These are phyloP conservation scores for Mucor lusitanicus DNA, from an alignment of 371 early-diverging fungal species.

Conservation along the genomic window DNA sequence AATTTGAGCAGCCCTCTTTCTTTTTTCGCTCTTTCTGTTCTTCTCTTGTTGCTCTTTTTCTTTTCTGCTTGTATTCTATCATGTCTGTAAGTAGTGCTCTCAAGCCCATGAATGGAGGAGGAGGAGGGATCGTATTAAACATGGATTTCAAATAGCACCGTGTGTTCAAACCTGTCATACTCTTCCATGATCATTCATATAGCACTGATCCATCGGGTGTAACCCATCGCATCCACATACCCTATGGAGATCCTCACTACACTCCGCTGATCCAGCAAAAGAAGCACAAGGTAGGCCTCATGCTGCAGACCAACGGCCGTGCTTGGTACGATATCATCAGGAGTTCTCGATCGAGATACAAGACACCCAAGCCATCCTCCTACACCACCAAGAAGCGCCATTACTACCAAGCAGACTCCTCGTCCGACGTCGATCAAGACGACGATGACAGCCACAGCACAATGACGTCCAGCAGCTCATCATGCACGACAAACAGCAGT, in stretches of 20 bases:
- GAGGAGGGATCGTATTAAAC: no score
- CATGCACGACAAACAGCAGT: not conserved
- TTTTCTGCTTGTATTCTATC: not conserved
- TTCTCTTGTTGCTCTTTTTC: not conserved
- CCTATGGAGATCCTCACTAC: slow-evolving; percentile 22
- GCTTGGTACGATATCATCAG: slow-evolving; percentile 19
- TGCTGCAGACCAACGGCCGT: slow-evolving; percentile 20
- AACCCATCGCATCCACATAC: slow-evolving; percentile 29
- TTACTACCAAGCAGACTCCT: not conserved
- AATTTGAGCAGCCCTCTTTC: not conserved
- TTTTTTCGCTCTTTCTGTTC: not conserved
- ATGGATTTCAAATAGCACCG: slow-evolving; percentile 21
- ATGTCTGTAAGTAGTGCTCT: slow-evolving; percentile 22
- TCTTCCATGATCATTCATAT: slow-evolving; percentile 29
- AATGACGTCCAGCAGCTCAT: slow-evolving; percentile 11
- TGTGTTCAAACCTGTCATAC: slow-evolving; percentile 28
- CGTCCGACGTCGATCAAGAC: not conserved
- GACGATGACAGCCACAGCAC: not conserved
- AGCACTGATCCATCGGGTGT: slow-evolving; percentile 9
- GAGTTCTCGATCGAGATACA: not conserved
- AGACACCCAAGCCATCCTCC: slow-evolving; percentile 8
- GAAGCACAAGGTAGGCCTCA: slow-evolving; percentile 20
- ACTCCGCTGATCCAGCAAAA: slow-evolving; percentile 18
- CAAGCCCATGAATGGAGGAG: no score
- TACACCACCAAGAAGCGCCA: not conserved